Conservation (phyloP, 257 asterid genomes). For the Coffea canephora region DNA sequence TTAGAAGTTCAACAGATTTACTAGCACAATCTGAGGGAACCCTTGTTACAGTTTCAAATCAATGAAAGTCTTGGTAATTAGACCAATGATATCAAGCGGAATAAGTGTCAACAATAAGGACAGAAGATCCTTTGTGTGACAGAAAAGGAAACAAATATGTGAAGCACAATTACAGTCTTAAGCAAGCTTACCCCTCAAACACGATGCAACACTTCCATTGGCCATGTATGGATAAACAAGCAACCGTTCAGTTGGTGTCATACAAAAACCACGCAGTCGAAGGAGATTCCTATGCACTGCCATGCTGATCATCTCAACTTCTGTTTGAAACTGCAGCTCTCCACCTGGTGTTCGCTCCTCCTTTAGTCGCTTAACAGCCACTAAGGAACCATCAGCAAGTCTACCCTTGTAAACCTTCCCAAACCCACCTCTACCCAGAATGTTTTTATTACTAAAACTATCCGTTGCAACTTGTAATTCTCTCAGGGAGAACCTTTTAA, state of each 20-base stretch:
- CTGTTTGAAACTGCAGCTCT: conserved; percentile 59
- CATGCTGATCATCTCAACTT: conserved; percentile 61
- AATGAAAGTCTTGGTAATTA: not conserved
- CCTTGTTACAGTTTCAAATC: not conserved
- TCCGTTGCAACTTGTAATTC: conserved; percentile 58
- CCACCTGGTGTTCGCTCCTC: conserved; percentile 63
- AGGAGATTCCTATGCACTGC: conserved; percentile 57
- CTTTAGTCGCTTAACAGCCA: conserved; percentile 52
- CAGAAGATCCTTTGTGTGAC: not conserved
- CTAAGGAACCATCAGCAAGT: conserved; percentile 51
- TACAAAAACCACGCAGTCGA: conserved; percentile 51
- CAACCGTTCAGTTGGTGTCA: conserved; percentile 55
- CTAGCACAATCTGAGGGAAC: not conserved
- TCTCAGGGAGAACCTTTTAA: conserved; percentile 48
- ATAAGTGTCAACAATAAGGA: not conserved
- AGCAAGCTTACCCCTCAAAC: conserved; percentile 42
- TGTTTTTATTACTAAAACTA: conserved; percentile 51
- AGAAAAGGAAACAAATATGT: not conserved
- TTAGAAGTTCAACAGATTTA: not conserved
- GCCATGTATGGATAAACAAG: conserved; percentile 60
- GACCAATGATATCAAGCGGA: not conserved
- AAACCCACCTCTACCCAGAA: conserved; percentile 56
- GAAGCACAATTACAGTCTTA: not conserved
- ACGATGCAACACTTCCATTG: conserved; percentile 58
- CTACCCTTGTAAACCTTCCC: conserved; percentile 59